Conservation (phyloP, 345 rosid genomes). For the Rhodamnia argentea region DNA sequence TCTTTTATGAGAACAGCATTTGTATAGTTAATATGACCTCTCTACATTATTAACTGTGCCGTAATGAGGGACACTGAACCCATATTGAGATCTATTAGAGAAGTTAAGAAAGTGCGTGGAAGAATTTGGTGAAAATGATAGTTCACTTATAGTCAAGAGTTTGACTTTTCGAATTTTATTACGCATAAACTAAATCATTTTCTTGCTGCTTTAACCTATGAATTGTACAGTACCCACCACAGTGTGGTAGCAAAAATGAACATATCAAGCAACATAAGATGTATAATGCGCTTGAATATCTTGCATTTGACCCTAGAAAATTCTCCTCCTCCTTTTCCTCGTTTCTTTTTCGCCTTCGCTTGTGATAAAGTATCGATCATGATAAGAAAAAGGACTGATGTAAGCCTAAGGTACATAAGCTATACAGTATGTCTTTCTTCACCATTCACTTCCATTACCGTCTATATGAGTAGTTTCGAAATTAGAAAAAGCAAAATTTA, state of each 20-base stretch:
- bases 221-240: background rate
- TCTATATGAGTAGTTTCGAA: background rate
- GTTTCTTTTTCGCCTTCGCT: background rate
- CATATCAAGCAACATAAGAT: background rate
- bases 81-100: background rate
- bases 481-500: background rate
- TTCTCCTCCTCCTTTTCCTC: background rate
- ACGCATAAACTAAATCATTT: background rate
- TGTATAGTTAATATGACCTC: background rate
- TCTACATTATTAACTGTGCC: background rate
- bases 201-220: background rate
- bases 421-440: background rate
- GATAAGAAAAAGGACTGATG: background rate
- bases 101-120: background rate
- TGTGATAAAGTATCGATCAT: background rate
- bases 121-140: background rate
- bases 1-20: background rate
- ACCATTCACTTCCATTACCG: background rate
- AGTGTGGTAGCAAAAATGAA: background rate
- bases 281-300: background rate
- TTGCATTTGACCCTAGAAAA: background rate
- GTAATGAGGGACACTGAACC: background rate
- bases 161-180: background rate
- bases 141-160: background rate
- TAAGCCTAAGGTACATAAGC: background rate